These are phyloP conservation scores for Mesembryanthemum crystallinum DNA, from an alignment of 148 eudicot genomes.

Conservation along the genomic window DNA sequence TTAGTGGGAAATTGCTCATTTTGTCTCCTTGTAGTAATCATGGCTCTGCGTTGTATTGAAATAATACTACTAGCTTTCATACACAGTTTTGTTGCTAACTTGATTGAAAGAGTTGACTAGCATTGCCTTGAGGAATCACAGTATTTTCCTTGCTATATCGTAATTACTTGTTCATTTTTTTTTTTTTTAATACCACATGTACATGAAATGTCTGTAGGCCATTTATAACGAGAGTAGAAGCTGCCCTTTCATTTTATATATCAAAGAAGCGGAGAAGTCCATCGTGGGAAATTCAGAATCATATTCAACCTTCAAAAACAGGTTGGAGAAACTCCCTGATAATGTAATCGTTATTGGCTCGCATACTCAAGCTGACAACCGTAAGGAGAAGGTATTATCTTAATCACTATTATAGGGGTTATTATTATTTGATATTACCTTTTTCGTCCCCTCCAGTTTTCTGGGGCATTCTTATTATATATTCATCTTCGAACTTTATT, in stretches of 20 bases:
- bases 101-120: not conserved
- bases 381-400: slow-evolving; percentile 77
- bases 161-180: not conserved
- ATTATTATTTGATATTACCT: not conserved
- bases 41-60: not conserved
- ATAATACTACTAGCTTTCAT: too few species aligned
- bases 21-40: not conserved
- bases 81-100: not conserved
- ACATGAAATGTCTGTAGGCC: slow-evolving; percentile 35
- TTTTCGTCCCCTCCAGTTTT: not conserved
- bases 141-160: not conserved
- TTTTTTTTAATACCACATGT: not conserved
- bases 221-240: slow-evolving; percentile 61
- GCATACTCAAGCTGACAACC: slow-evolving; percentile 72
- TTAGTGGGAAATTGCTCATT: too few species aligned
- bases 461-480: not conserved
- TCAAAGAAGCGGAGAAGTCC: slow-evolving; percentile 93
- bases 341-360: slow-evolving; percentile 85
- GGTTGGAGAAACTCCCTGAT: slow-evolving; percentile 77
- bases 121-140: not conserved
- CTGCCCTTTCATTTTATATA: slow-evolving; percentile 72
- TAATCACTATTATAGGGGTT: not conserved
- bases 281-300: slow-evolving; percentile 71
- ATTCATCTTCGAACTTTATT: slow-evolving; percentile 4
- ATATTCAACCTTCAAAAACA: slow-evolving; percentile 56